phyloP scores from a whole-genome alignment of 225 moss, liverwort and hornwort species.

The Takakia lepidozioides region DNA sequence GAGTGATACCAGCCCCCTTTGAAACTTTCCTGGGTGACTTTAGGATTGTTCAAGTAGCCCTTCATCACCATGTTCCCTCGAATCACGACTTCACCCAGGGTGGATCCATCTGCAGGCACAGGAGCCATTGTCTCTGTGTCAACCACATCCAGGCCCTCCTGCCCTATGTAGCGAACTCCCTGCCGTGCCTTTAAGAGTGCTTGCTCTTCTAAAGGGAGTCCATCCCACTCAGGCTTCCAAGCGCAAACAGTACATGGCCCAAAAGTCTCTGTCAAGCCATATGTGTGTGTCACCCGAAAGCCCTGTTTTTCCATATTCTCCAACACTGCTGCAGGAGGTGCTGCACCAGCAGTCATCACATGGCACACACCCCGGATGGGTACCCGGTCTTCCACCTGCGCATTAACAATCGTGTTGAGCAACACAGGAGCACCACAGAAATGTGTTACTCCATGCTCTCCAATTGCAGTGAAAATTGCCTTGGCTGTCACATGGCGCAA shows the following conservation, averaged over 20 bases:
- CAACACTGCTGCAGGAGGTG: constrained; percentile 51
- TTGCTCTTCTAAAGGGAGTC: constrained; percentile 20
- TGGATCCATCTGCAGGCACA: constrained; percentile 43
- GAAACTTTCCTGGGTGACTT: constrained; percentile 64
- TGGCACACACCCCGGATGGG: constrained; percentile 14
- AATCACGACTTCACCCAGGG: constrained; percentile 65
- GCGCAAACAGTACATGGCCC: constrained; percentile 44
- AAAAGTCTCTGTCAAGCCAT: constrained; percentile 42
- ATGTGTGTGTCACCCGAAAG: constrained; percentile 53
- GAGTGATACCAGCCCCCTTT: constrained; percentile 81
- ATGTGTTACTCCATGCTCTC: constrained; percentile 54
- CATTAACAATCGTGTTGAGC: constrained; percentile 60
- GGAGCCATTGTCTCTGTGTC: constrained; percentile 41
- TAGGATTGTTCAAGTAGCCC: constrained; percentile 68
- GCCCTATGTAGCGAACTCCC: constrained; percentile 58
- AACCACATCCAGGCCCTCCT: constrained; percentile 46
- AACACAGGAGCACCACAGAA: constrained; percentile 77
- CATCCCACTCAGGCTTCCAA: constrained; percentile 47
- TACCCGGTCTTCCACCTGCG: constrained; percentile 26
- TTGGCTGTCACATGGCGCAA: constrained; percentile 40
- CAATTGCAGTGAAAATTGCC: constrained; percentile 53
- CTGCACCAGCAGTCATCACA: constrained; percentile 63
- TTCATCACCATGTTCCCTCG: constrained; percentile 78
- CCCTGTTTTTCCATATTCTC: constrained; percentile 60
- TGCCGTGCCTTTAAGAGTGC: constrained; percentile 62